Evolutionary conservation across 2,329 filamentous ascomycete species (phyloP).

Genomic region (Rutstroemia sydowiana): DNA sequence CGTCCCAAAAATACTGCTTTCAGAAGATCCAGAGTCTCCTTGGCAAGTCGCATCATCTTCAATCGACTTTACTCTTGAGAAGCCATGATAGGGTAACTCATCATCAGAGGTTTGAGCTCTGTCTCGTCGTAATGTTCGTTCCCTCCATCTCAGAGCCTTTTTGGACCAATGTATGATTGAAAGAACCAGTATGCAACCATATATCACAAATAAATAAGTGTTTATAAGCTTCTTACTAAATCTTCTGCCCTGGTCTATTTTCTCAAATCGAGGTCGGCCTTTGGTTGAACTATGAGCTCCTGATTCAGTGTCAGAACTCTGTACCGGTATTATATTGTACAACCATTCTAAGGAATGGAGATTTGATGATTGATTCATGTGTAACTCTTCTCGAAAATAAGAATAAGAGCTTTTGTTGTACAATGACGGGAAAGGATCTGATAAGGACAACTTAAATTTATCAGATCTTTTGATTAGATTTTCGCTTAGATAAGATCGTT

Average conservation of each 20-base stretch:
- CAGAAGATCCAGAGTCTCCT: constrained; percentile 17
- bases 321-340: neutral
- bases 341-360: neutral
- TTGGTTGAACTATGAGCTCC: neutral
- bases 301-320: neutral
- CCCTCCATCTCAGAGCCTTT: constrained; percentile 19
- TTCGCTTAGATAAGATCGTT: constrained; percentile 14
- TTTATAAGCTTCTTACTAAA: neutral
- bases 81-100: constrained; percentile 8
- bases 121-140: constrained; percentile 10
- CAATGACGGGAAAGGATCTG: neutral
- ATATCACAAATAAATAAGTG: constrained; percentile 1
- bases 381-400: neutral
- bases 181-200: constrained; percentile 3
- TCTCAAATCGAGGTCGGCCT: neutral
- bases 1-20: constrained; percentile 20
- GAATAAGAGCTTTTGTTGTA: neutral
- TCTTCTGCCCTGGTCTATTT: constrained; percentile 1
- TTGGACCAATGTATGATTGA: constrained; percentile 20
- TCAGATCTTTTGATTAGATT: neutral
- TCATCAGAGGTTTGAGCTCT: constrained; percentile 5
- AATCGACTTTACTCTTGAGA: constrained; percentile 4
- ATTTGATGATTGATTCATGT: neutral
- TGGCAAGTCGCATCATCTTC: constrained; percentile 12
- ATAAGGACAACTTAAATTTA: neutral